Base-by-base conservation (phyloP, 768 basidiomycete genomes). In the Candolleomyces efflorescens region DNA sequence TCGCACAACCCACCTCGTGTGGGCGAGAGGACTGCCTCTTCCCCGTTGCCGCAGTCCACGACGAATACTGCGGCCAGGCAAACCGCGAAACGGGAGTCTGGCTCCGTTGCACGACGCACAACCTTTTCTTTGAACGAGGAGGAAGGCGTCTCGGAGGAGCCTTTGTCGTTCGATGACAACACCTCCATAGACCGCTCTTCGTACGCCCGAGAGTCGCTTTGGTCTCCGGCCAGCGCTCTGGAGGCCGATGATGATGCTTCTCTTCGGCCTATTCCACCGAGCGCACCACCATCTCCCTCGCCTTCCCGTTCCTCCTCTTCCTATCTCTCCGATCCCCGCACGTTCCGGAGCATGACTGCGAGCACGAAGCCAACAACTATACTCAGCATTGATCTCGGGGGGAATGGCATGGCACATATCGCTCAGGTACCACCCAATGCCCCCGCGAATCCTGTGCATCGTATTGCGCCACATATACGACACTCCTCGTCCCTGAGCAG, bases 161-260 rank as follows among this genome's bases (percentile, higher is more conserved):
- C n/a, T 68, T 67, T 52, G 75, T 76, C 53, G 75, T 50, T 55
- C 32, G 53, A 44, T 20, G 84, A 81, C 46, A 80, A 76, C 18
- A 71, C 73, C 26, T 79, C 78, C 23, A 62, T 77, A 32, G 79
- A 75, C 54, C 74, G 75, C 18, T 87, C 83, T 3, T 89, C 85
- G 22, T 67, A 81, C 54, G 86, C 87, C 47, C 81, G 84, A 52
- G 86, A 88, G 59, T 92, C 91, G 3, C 81, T 82, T 46, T 92
- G 89, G 87, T 92, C 90, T 7, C 90, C 89, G 44, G 76, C 83
- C 15, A 89, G 87, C 62, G 78, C 80, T 44, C 70, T 85, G 27
- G 92, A 92, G 71, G 94, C 94, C 15, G 95, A 98, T 67, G 96
- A 97, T 55, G 94, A 97, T 67, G 96, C 96, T 10, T 96, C 93